Conservation (phyloP, 2,329 filamentous ascomycete species). For the Penicillium capsulatum region DNA sequence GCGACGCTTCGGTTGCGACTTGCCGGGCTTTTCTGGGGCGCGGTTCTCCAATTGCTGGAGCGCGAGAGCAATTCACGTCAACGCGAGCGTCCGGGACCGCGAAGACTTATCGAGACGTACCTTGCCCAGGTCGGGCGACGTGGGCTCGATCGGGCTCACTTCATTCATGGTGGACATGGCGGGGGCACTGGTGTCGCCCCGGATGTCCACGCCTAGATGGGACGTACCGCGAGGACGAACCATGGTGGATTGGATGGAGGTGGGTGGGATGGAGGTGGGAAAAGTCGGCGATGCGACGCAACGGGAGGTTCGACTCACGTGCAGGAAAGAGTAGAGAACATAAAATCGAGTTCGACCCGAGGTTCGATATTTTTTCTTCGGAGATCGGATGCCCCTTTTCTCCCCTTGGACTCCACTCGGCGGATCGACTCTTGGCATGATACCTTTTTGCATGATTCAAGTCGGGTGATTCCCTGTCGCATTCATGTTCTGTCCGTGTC, state of each 20-base stretch:
- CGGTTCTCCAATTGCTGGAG: slow-evolving; percentile 21
- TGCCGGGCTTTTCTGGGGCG: slow-evolving; percentile 27
- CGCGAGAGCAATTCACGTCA: not conserved
- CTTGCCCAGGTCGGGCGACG: slow-evolving; percentile 30
- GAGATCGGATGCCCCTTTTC: too few species aligned
- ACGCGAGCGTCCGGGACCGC: not conserved
- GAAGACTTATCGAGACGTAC: slow-evolving; percentile 19
- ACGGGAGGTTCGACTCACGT: not conserved
- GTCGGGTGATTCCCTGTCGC: too few species aligned
- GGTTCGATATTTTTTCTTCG: too few species aligned
- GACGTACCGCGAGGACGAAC: slow-evolving; percentile 42
- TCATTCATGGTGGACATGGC: slow-evolving; percentile 46
- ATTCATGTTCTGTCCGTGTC: too few species aligned
- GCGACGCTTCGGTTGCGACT: slow-evolving; percentile 43
- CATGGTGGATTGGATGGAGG: slow-evolving; percentile 26
- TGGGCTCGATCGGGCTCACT: slow-evolving; percentile 30
- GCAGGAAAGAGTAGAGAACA: too few species aligned
- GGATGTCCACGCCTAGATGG: slow-evolving; percentile 46
- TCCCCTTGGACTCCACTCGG: too few species aligned
- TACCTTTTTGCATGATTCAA: too few species aligned
- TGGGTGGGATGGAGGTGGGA: too few species aligned
- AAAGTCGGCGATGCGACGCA: not conserved
- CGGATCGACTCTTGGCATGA: too few species aligned
- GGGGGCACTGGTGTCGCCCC: slow-evolving; percentile 45
- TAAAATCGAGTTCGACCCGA: too few species aligned